Evolutionary conservation across 2,329 filamentous ascomycete genomes (phyloP), one percentile per base, ranked within the genome.

Genomic region (Claviceps spartinae): DNA sequence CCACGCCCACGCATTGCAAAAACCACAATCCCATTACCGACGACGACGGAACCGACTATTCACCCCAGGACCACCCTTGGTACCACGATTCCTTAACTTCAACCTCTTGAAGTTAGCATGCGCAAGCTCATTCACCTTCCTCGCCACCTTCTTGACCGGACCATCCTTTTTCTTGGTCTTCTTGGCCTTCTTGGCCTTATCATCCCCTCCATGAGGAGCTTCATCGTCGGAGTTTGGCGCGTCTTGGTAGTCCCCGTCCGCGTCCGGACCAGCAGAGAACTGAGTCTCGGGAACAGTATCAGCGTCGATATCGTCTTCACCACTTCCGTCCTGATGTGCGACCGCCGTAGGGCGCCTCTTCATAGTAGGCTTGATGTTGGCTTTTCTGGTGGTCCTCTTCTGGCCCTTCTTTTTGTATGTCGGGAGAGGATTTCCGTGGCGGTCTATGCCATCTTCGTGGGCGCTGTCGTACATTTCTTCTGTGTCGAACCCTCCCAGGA

Each of bases 401-500:
- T 86, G 78, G 0, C 86, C 86, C 71, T 86, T 87, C 76, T 93
- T 93, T 74, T 90, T 91, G 72, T 78, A 91, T 1, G 79, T 67
- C 51, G 75, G 78, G 40, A 81, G 64, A 2, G 81, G 81, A 55
- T 77, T 72, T 1, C 81, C 81, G 59, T 80, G 69, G n/a, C 71
- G 72, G 50, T 72, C 78, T 13, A 75, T 62, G 0, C 71, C 67
- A 40, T 77, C 75, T n/a, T 78, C 75, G 3, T 69, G 69, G 1
- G 69, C 67, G 55, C 76, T 77, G 62, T 83, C 81, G 59, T 79
- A 77, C 54, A 72, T 59, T 7, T 61, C 73, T 59, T 83, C 81
- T 52, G 85, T 79, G 53, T 85, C 82, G 48, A 84, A 85, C 0
- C 76, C 80, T 41, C 79, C 77, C 0, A 83, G 69, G 5, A 77